phyloP scores from a whole-genome alignment of 495 filamentous ascomycete species.

The Penicillium cinerascens region DNA sequence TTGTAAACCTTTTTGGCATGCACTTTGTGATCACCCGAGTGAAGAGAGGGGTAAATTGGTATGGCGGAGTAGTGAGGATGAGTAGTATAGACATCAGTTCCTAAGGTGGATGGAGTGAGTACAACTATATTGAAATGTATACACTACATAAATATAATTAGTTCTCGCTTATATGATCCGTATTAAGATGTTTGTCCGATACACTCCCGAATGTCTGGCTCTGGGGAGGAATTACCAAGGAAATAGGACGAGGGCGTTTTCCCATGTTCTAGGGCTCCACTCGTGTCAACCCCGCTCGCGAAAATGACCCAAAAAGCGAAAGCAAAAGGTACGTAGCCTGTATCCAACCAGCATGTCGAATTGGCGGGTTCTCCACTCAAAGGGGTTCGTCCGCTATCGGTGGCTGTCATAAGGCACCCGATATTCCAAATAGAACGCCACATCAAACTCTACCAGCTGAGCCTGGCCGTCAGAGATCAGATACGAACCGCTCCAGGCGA shows the following conservation, averaged over 20 bases:
- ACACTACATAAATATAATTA: no score
- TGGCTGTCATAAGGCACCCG: neutral
- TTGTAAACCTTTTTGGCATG: no score
- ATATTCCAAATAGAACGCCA: constrained; percentile 1
- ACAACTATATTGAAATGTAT: no score
- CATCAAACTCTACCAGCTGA: neutral
- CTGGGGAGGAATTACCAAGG: neutral
- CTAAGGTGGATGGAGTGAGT: no score
- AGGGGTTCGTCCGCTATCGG: neutral
- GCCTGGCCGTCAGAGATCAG: neutral
- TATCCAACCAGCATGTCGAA: neutral
- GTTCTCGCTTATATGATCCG: no score
- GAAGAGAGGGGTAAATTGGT: no score
- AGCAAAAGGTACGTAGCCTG: no score
- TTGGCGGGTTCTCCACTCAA: neutral
- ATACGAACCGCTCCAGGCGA: neutral
- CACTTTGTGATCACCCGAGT: no score
- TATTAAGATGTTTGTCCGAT: neutral
- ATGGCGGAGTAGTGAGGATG: no score
- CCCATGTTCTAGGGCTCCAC: no score
- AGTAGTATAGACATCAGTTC: no score
- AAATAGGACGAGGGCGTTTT: no score
- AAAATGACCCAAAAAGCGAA: neutral
- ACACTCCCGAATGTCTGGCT: neutral
- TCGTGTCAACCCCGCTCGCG: neutral